phyloP scores from a whole-genome alignment of 768 basidiomycete genomes.

The Paxillus involutus region DNA sequence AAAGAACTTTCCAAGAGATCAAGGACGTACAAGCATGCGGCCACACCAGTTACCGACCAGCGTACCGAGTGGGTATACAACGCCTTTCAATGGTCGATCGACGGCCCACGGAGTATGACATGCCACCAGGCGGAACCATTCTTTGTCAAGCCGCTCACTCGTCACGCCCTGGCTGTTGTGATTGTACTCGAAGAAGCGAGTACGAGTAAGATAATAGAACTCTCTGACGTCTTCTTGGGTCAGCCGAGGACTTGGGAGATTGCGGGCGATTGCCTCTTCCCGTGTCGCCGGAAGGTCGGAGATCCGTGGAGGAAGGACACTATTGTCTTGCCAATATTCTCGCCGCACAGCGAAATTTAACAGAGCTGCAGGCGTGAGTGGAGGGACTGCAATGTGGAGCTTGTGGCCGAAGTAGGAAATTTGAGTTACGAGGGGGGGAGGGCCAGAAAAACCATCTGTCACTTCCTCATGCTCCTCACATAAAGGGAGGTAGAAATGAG shows the following conservation, averaged over 20 bases:
- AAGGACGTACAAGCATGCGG: slow-evolving; percentile 40
- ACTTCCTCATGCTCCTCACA: slow-evolving; percentile 25
- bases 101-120: slow-evolving; percentile 40
- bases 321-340: slow-evolving; percentile 36
- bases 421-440: slow-evolving; percentile 30
- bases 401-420: slow-evolving; percentile 41
- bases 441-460: slow-evolving; percentile 28
- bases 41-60: slow-evolving; percentile 48
- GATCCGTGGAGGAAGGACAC: slow-evolving; percentile 22
- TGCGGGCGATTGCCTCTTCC: slow-evolving; percentile 31
- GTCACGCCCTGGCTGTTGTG: slow-evolving; percentile 15
- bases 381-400: slow-evolving; percentile 41
- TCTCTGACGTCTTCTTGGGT: slow-evolving; percentile 40
- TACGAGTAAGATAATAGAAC: slow-evolving; percentile 38
- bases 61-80: slow-evolving; percentile 43
- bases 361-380: slow-evolving; percentile 40
- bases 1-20: background rate
- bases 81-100: slow-evolving; percentile 38
- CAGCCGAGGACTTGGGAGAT: slow-evolving; percentile 29
- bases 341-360: slow-evolving; percentile 35
- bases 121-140: slow-evolving; percentile 48
- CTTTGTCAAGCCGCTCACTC: slow-evolving; percentile 40
- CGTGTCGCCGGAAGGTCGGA: slow-evolving; percentile 35
- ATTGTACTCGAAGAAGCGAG: slow-evolving; percentile 24
- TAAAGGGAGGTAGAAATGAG: slow-evolving; percentile 42